Evolutionary conservation across 495 filamentous ascomycete genomes (phyloP), one percentile per base, ranked within the genome.

Genomic region (Trypethelium eluteriae): DNA sequence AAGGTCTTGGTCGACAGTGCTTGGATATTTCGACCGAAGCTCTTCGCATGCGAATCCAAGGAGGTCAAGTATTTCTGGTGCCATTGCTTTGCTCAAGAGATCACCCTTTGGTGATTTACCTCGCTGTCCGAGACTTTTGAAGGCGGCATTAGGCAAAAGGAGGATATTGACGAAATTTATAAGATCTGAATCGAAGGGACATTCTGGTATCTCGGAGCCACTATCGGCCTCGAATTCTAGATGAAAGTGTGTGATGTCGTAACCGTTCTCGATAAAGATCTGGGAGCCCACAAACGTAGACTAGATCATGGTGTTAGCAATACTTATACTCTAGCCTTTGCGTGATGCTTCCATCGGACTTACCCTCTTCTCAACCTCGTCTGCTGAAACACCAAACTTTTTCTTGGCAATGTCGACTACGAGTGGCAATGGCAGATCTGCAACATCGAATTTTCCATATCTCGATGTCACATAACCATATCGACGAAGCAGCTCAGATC

Each of bases 391-490:
- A 35, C 81, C 75, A 11, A 72, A 72, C 46, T 81, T 69, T 0
- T 72, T 62, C 35, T 86, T 75, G 41, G 78, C 79, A 35, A 79
- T 76, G 46, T 82, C 76, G 65, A 86, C 78, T 16, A 95, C 76
- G 1, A 81, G 68, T 0, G 76, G 71, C 70, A 86, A 78, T 2
- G 87, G 80, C 25, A 98, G 68, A 74, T 98, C 93, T 0, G 89
- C 85, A 4, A 96, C 92, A 73, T 98, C 92, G 73, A 88, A 90
- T 38, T 82, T 76, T 16, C 85, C 79, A 70, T 96, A 94, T 64
- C 87, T 86, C 38, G 81, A 75, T 2, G 91, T 95, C 12, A 93
- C 85, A 70, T 96, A 98, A 6, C 93, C 93, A 70, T 96, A 97
- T 35, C 93, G 81, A 25, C 93, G 83, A 25, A 98, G 83, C 25